A percentile compares a stretch with the other conserved stretches of the same genome.
phyloP scores from a whole-genome alignment of 148 eudicot species.

The Fagopyrum tataricum region DNA sequence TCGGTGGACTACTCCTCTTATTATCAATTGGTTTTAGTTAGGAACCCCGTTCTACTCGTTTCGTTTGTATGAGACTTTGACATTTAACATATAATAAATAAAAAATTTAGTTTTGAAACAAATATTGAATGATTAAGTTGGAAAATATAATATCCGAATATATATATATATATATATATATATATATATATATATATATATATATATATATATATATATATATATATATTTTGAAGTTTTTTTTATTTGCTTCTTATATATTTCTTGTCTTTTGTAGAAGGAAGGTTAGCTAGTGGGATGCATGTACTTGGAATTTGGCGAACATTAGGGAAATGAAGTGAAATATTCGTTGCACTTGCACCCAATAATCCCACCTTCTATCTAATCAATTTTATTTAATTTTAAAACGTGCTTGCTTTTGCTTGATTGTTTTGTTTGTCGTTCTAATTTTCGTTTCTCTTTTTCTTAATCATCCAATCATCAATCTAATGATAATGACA shows the following conservation, averaged over 20 bases:
- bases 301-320: neutral
- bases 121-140: neutral
- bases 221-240: neutral
- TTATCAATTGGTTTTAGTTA: too few species aligned
- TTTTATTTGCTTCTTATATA: slow-evolving; percentile 7
- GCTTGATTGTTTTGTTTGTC: neutral
- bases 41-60: too few species aligned
- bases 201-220: too few species aligned
- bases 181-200: too few species aligned
- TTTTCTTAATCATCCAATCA: too few species aligned
- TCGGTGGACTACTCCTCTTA: too few species aligned
- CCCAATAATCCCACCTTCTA: neutral
- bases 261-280: slow-evolving; percentile 3
- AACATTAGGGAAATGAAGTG: neutral
- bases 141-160: neutral
- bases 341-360: neutral
- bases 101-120: too few species aligned
- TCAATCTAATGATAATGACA: too few species aligned
- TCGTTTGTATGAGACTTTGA: too few species aligned
- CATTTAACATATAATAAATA: neutral
- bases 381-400: neutral
- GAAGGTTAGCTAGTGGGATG: slow-evolving; percentile 4
- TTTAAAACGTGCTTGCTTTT: neutral
- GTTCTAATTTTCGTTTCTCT: too few species aligned
- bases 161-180: too few species aligned